Evolutionary conservation across 176 grass and related monocot species (phyloP), one percentile per base, ranked within the genome.

Genomic region (Hyparrhenia diplandra): DNA sequence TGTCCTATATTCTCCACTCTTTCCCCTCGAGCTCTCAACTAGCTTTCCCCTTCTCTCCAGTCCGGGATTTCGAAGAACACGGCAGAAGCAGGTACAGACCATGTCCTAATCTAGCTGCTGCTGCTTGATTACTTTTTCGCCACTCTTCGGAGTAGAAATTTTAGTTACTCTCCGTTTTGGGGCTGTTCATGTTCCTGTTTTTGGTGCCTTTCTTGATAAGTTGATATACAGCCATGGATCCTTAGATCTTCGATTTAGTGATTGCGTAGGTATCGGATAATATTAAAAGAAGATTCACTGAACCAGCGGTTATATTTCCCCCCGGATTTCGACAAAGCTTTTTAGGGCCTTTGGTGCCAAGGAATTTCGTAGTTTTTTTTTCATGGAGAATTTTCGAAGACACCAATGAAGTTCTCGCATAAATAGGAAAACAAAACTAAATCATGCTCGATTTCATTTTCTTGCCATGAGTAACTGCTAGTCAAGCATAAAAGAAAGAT

Each of bases 1-100:
- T 39, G 68, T 45, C 42, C 41, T 65, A 71, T 82, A 82, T 82
- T 64, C 17, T 62, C 85, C 73, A 34, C 82, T 64, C 76, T 69
- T 55, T 35, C 70, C 41, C 70, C 52, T 80, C 41, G 29, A 76
- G n/a, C 78, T 61, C 57, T 43, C 43, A 77, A n/a, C 59, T 28
- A 6, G 23, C 58, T 80, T 75, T 75, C 78, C 37, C 78, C 78
- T 76, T 32, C 54, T 16, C 45, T 43, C 16, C 8, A 9, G 20
- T 55, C 13, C 8, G 62, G 69, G 54, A 58, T 24, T 58, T n/a
- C 9, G 69, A 85, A 64, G 77, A 54, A 58, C 37, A 31, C 32
- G 24, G 37, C 21, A 31, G 46, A 74, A 81, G 65, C 32, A 81
- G 82, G 82, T 88, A 84, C 8, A 54, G 32, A 16, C 1, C 42